A percentile compares a stretch with the other conserved stretches of the same genome.
phyloP scores from a whole-genome alignment of 169 alveolate species.

The Cytauxzoon felis region DNA sequence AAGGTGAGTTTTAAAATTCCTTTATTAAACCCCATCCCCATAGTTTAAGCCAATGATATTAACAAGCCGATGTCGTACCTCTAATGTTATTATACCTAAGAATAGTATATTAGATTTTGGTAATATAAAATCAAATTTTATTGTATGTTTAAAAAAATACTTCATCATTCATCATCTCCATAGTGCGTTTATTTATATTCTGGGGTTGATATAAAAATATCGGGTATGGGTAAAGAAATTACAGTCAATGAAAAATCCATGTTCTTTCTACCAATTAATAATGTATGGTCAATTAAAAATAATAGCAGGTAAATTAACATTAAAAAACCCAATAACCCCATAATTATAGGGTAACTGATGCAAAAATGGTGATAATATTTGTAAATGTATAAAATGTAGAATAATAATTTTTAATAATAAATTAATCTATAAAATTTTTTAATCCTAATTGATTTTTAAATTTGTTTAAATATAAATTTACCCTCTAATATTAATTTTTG shows the following conservation, averaged over 20 bases:
- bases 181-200: conserved; percentile 48
- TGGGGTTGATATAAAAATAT: conserved; percentile 27
- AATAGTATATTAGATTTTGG: conserved; percentile 23
- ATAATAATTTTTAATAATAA: background rate
- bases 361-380: conserved; percentile 14
- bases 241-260: conserved; percentile 8
- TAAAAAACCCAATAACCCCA: background rate
- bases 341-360: conserved; percentile 12
- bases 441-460: conserved; percentile 1
- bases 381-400: conserved; percentile 18
- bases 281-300: conserved; percentile 49
- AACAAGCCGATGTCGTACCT: conserved; percentile 40
- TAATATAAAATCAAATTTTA: conserved; percentile 46
- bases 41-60: conserved; percentile 42
- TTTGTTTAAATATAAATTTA: conserved; percentile 1
- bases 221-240: conserved; percentile 10
- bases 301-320: conserved; percentile 12
- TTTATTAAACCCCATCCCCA: background rate
- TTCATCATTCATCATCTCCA: background rate
- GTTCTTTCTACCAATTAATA: conserved; percentile 43
- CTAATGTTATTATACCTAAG: conserved; percentile 38
- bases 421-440: background rate
- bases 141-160: conserved; percentile 4
- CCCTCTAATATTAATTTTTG: background rate
- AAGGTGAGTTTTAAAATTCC: background rate